Percentiles rank a stretch among this genome's conserved stretches.
Evolutionary conservation across 2,329 filamentous ascomycete genomes (phyloP).

Genomic region (Hyphodiscus sp.): DNA sequence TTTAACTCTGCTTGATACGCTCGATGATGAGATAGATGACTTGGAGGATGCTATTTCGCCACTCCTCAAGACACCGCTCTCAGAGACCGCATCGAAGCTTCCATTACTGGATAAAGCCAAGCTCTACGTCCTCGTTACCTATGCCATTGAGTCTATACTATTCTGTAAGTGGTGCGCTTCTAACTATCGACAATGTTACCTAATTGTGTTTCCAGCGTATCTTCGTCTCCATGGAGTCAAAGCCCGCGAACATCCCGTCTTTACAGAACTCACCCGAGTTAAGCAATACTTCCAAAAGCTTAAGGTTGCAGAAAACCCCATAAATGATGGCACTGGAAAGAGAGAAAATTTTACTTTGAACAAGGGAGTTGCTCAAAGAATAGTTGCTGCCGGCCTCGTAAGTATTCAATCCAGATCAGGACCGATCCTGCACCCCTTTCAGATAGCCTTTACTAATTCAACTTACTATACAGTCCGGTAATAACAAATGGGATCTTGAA

Average conservation of each 20-base stretch:
- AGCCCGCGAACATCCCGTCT: constrained; percentile 78
- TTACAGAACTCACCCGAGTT: constrained; percentile 77
- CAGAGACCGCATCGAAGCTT: constrained; percentile 66
- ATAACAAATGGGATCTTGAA: constrained; percentile 45
- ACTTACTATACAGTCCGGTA: constrained; percentile 26
- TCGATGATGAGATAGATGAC: constrained; percentile 73
- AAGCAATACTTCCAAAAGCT: constrained; percentile 93
- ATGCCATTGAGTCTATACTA: constrained; percentile 82
- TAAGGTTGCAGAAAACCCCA: constrained; percentile 61
- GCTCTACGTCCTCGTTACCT: constrained; percentile 80
- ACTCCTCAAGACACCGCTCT: constrained; percentile 59
- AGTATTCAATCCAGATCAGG: constrained; percentile 22
- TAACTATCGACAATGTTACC: not conserved
- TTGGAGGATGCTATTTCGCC: constrained; percentile 69
- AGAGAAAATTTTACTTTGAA: constrained; percentile 48
- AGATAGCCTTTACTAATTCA: constrained; percentile 6
- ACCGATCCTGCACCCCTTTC: not conserved
- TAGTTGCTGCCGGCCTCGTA: constrained; percentile 77
- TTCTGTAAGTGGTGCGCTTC: constrained; percentile 56
- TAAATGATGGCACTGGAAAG: constrained; percentile 28
- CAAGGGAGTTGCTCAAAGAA: constrained; percentile 70
- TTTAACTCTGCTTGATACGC: constrained; percentile 35
- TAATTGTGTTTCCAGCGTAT: constrained; percentile 46
- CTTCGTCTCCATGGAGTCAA: constrained; percentile 73
- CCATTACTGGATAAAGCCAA: constrained; percentile 94